Evolutionary conservation across 164 flowering plant genomes (phyloP), one percentile per base, ranked within the genome.

Genomic region (Sextonia rubra): DNA sequence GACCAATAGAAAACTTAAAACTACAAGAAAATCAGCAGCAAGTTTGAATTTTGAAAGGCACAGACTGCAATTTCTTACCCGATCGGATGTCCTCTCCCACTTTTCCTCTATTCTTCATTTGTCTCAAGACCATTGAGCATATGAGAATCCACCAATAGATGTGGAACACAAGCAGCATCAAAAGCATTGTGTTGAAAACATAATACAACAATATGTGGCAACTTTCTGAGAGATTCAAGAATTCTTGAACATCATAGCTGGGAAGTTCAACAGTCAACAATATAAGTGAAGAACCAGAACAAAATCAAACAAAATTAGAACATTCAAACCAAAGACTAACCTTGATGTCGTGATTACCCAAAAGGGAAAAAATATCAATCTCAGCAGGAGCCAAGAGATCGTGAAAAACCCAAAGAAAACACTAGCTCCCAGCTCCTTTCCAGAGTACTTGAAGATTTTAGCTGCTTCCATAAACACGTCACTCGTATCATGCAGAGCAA

Each of bases 71-170:
- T 26, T 12, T 24, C 22, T 77, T 77, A 94, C 99, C 99, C 68
- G 97, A 91, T 87, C 99, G 84, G 69, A 95, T 86, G 78, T 95
- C 99, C 82, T 91, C 98, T 65, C 97, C 98, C 60, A 93, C 95
- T 86, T 88, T 73, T 77, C 98, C 97, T 73, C 84, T 86, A 79
- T 91, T 93, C 79, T 87, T 81, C 81, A 93, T 86, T 77, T 89
- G 97, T 82, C 83, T 84, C 77, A 26, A 79, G 75, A 95, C 84
- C 99, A 95, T 93, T 44, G 85, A 23, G 70, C 73, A 95, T 71
- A 95, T 95, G 73, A 95, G 92, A 60, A 84, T 67, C 97, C 98
- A 88, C 99, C 99, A 95, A 81, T 95, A 95, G 56, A 93, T 82
- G 79, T 95, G 99, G 83, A 95, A 90, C 64, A 87, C 82, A 69